Conservation (phyloP, 805 yeast species). For the Clavispora asparagi region DNA sequence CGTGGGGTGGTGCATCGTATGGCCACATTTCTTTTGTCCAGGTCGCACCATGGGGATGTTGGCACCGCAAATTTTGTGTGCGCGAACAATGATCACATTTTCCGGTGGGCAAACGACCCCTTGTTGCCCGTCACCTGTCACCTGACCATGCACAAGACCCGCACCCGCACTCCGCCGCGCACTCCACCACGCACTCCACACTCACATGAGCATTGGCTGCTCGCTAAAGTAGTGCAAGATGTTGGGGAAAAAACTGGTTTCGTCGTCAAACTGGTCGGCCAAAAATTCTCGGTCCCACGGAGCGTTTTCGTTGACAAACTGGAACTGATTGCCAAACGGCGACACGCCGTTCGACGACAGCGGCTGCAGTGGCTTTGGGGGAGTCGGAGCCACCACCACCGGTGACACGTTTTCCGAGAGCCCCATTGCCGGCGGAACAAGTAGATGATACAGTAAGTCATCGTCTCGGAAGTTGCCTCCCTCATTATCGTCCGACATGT, state of each 20-base stretch:
- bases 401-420: not conserved
- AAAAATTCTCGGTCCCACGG: not conserved
- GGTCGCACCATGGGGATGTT: no score
- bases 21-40: no score
- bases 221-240: slow-evolving; percentile 10
- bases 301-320: not conserved
- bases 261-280: slow-evolving; percentile 1
- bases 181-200: not conserved
- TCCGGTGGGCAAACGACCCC: not conserved
- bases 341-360: not conserved
- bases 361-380: not conserved
- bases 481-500: not conserved
- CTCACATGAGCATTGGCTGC: slow-evolving; percentile 2
- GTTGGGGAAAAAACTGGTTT: slow-evolving; percentile 11
- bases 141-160: no score
- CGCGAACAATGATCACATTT: no score
- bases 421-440: not conserved
- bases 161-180: no score
- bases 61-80: not conserved
- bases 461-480: not conserved
- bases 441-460: not conserved
- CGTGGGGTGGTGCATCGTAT: no score
- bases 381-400: not conserved
- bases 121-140: no score
- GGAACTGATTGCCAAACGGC: not conserved